phyloP scores from a whole-genome alignment of 1,284 basidiomycete genomes.

The Singerocomus inundabilis region DNA sequence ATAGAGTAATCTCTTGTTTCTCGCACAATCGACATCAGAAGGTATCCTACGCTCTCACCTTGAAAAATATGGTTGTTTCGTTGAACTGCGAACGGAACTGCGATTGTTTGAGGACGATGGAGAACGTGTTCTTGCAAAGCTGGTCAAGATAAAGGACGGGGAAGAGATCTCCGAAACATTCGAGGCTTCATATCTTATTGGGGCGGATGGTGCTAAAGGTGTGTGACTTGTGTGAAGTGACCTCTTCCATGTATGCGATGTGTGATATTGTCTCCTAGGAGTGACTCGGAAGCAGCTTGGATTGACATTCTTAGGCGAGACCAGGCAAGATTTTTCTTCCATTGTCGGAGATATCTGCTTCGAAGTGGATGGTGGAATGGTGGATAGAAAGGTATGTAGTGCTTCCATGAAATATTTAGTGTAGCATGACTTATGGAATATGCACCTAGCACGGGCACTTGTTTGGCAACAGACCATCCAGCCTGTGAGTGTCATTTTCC shows the following conservation, averaged over 20 bases:
- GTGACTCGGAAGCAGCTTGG: constrained; percentile 42
- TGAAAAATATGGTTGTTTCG: constrained; percentile 25
- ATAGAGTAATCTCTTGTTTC: constrained; percentile 14
- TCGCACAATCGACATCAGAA: constrained; percentile 35
- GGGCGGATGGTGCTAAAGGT: constrained; percentile 40
- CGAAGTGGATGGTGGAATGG: constrained; percentile 23
- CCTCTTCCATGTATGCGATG: neutral
- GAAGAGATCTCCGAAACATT: constrained; percentile 19
- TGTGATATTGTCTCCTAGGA: constrained; percentile 6
- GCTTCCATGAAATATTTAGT: too few species aligned
- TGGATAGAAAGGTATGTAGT: constrained; percentile 34
- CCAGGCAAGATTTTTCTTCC: constrained; percentile 32
- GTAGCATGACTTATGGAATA: too few species aligned
- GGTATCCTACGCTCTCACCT: too few species aligned
- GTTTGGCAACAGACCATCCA: constrained; percentile 17
- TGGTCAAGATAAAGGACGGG: constrained; percentile 20
- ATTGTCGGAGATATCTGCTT: constrained; percentile 42
- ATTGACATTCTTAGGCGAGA: constrained; percentile 46
- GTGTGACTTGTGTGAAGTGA: neutral
- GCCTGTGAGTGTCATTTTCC: constrained; percentile 7
- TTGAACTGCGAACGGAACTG: constrained; percentile 36
- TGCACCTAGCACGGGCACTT: constrained; percentile 32
- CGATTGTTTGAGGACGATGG: constrained; percentile 32
- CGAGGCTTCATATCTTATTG: constrained; percentile 35
- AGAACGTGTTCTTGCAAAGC: constrained; percentile 24